Conservation (phyloP, 169 alveolate species). For the Plasmodium chabaudi region DNA sequence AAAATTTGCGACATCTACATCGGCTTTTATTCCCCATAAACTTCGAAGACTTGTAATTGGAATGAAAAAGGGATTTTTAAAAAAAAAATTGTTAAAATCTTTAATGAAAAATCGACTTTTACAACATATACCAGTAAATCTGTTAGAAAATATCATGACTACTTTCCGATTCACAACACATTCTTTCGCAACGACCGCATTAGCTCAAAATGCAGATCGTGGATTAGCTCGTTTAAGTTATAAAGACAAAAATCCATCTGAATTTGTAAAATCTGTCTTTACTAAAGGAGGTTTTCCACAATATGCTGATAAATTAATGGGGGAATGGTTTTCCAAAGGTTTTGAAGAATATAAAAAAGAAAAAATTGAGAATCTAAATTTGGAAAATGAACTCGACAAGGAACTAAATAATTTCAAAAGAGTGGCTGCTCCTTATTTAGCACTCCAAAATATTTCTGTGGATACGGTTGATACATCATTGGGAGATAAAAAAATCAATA, state of each 20-base stretch:
- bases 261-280: conserved; percentile 40
- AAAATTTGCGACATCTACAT: conserved; percentile 83
- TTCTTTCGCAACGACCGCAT: conserved; percentile 81
- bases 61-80: conserved; percentile 80
- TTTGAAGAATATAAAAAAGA: conserved; percentile 69
- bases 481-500: conserved; percentile 47
- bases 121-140: conserved; percentile 78
- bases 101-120: conserved; percentile 79
- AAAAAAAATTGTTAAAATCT: conserved; percentile 75
- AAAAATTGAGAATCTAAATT: conserved; percentile 35
- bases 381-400: conserved; percentile 36
- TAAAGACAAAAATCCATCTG: not conserved
- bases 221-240: not conserved
- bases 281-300: conserved; percentile 52
- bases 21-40: conserved; percentile 81
- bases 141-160: conserved; percentile 79
- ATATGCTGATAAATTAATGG: conserved; percentile 69
- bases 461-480: no score
- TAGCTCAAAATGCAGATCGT: conserved; percentile 77
- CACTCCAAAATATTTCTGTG: no score
- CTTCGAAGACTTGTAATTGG: conserved; percentile 79
- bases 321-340: conserved; percentile 59
- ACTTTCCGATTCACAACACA: conserved; percentile 85
- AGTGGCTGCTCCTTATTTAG: no score
- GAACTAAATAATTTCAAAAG: conserved; percentile 11